Evolutionary conservation across 2,329 filamentous ascomycete species (phyloP).

Genomic region (Colletotrichum sp.): DNA sequence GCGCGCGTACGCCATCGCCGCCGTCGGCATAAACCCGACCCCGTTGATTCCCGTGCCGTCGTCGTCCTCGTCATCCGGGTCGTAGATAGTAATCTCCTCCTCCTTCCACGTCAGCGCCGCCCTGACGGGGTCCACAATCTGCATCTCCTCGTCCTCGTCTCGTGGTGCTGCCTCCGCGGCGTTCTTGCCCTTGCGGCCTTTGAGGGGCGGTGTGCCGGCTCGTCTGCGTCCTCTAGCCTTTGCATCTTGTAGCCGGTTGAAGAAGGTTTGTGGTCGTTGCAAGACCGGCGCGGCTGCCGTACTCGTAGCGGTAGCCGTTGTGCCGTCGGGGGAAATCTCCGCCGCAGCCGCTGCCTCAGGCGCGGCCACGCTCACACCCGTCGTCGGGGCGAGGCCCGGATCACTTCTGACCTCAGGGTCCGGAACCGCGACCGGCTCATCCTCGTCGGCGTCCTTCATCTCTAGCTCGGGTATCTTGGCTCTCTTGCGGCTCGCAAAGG

Average conservation of each 20-base stretch:
- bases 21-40: constrained; percentile 69
- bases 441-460: constrained; percentile 31
- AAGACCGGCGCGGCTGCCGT: constrained; percentile 11
- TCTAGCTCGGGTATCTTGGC: constrained; percentile 36
- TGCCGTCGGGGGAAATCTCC: constrained; percentile 15
- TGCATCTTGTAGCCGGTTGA: constrained; percentile 43
- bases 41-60: constrained; percentile 73
- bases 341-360: background rate
- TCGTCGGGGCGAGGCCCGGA: background rate
- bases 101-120: constrained; percentile 71
- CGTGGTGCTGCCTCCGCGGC: constrained; percentile 12
- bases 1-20: constrained; percentile 63
- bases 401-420: constrained; percentile 14
- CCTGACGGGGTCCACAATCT: constrained; percentile 57
- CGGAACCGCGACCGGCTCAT: constrained; percentile 20
- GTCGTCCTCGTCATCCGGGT: constrained; percentile 69
- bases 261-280: constrained; percentile 41
- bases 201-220: constrained; percentile 42
- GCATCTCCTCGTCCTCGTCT: constrained; percentile 34
- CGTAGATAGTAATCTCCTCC: constrained; percentile 71
- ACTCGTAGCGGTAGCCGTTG: constrained; percentile 17
- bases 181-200: constrained; percentile 9
- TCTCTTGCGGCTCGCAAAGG: constrained; percentile 40
- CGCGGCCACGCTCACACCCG: background rate
- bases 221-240: constrained; percentile 40